Evolutionary conservation across 768 basidiomycete genomes (phyloP), one percentile per base, ranked within the genome.

Genomic region (Psilocybe subaeruginosa): DNA sequence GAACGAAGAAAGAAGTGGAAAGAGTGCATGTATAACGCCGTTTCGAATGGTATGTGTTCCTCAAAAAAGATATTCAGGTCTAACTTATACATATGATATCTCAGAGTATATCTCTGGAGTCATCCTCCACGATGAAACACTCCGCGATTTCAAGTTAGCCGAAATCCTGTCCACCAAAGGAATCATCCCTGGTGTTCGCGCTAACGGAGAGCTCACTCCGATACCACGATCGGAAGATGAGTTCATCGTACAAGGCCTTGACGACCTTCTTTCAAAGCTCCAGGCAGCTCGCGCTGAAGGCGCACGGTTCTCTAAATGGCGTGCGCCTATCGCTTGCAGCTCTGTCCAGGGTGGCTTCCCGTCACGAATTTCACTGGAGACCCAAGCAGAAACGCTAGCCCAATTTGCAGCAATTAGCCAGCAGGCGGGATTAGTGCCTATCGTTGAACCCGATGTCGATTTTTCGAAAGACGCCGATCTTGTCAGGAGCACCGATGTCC

Each of bases 371-470:
- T 76, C 74, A 19, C 68, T 84, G 11, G 79, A 83, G 59, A 74
- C 71, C 14, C 80, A 82, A 59, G 82, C 79, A 27, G 81, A 82
- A 66, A 80, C 74, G 35, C 68, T 84, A 16, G 80, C 80, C 2
- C 76, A 78, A 53, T 85, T 78, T 67, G 80, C 83, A 46, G 77
- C 80, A 1, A 77, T 83, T 59, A 84, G 80, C 66, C 81, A 83
- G 64, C 75, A 82, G 68, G 82, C 80, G 1, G 80, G 80, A 30
- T 65, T 84, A 19, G 81, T 83, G n/a, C 82, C 82, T 3, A 80
- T 84, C 56, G 77, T 84, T 6, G 82, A 84, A 64, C 83, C 81
- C 11, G 83, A 84, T 64, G 78, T 83, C 17, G 80, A 84, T 65
- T 82, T 83, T 62, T 72, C 75, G 27, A 81, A 73, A 33, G 82